Conservation (phyloP, 305 asterid genomes). For the Fraxinus platypoda region DNA sequence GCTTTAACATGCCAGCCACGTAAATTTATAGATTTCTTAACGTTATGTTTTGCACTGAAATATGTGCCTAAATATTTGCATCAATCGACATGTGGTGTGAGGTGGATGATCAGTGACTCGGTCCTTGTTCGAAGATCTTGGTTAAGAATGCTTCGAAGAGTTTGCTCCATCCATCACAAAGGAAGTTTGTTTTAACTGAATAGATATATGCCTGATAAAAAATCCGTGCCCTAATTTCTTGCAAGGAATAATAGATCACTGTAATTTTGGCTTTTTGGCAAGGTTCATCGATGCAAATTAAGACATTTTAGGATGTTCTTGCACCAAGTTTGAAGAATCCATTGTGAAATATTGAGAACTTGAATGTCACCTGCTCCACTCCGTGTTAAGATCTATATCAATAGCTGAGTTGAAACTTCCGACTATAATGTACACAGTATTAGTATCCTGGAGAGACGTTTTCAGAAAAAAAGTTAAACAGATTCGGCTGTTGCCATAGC, state of each 20-base stretch:
- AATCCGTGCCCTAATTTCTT: not conserved
- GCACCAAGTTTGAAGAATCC: no score
- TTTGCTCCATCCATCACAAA: not conserved
- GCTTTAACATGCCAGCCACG: not conserved
- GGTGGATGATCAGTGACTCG: not conserved
- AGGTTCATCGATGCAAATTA: no score
- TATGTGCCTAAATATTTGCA: not conserved
- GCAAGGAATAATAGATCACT: not conserved
- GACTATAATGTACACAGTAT: no score
- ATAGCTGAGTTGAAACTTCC: no score
- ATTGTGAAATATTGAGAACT: no score
- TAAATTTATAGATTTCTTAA: not conserved
- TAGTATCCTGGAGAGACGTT: no score
- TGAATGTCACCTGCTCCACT: no score
- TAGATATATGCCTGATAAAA: not conserved
- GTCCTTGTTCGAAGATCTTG: not conserved
- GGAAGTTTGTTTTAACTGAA: not conserved
- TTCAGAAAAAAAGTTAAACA: not conserved
- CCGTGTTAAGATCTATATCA: no score
- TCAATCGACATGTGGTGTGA: not conserved
- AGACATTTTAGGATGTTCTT: no score
- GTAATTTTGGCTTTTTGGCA: not conserved
- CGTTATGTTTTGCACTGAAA: not conserved
- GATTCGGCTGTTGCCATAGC: slow-evolving; percentile 33
- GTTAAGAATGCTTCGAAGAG: not conserved